Percentiles rank a stretch among this genome's conserved stretches.
phyloP scores from a whole-genome alignment of 164 flowering plant species.

The Kalanchoe fedtschenkoi region DNA sequence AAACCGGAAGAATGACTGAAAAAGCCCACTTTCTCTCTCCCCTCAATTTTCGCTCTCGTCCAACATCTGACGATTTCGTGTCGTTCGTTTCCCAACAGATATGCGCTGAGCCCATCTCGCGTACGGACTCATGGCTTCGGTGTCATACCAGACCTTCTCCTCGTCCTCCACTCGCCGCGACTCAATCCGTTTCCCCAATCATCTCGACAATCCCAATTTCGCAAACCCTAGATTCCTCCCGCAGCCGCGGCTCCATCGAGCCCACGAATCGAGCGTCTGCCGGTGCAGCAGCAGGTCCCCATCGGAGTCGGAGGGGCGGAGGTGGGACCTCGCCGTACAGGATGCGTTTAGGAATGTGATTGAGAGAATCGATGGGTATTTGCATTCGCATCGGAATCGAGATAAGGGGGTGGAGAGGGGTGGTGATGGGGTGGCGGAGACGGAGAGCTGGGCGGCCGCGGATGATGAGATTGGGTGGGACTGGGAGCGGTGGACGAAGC shows the following conservation, averaged over 20 bases:
- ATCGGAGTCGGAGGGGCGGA: constrained; percentile 20
- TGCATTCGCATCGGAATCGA: constrained; percentile 18
- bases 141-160: constrained; percentile 14
- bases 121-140: constrained; percentile 31
- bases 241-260: constrained; percentile 13
- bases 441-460: no score
- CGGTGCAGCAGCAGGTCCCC: constrained; percentile 41
- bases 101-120: background rate
- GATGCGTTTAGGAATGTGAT: constrained; percentile 29
- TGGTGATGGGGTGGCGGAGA: background rate
- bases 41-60: constrained; percentile 4
- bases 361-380: constrained; percentile 29
- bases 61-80: no score
- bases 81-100: no score
- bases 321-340: constrained; percentile 47
- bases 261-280: constrained; percentile 18
- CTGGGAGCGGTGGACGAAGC: constrained; percentile 85
- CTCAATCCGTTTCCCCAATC: no score
- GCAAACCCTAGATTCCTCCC: constrained; percentile 13
- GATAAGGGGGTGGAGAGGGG: constrained; percentile 8
- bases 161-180: constrained; percentile 1
- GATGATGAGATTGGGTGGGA: constrained; percentile 45
- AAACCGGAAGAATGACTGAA: background rate
- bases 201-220: constrained; percentile 15
- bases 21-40: no score